Percentiles rank a stretch among this genome's conserved stretches.
phyloP scores from a whole-genome alignment of 1,284 basidiomycete genomes.

The Malassezia equina region DNA sequence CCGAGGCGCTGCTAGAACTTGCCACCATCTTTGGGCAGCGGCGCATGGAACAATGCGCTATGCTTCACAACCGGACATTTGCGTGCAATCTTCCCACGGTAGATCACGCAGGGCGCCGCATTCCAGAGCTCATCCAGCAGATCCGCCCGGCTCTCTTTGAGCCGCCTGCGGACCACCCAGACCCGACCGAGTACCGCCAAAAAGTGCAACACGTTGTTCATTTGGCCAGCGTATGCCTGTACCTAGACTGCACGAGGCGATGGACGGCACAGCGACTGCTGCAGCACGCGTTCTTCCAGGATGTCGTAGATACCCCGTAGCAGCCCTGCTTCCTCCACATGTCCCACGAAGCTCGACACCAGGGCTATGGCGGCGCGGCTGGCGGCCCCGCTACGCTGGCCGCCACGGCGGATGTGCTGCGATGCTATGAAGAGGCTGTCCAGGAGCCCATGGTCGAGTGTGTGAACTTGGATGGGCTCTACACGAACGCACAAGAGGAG shows the following conservation, averaged over 20 bases:
- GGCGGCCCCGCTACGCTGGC: constrained; percentile 15
- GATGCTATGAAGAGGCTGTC: constrained; percentile 34
- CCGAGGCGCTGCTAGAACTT: constrained; percentile 90
- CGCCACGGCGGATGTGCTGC: constrained; percentile 24
- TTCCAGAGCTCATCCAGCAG: constrained; percentile 35
- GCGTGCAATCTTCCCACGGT: constrained; percentile 35
- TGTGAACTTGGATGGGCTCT: constrained; percentile 29
- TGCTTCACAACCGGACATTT: constrained; percentile 60
- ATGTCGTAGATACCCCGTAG: constrained; percentile 9
- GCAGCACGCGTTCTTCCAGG: constrained; percentile 33
- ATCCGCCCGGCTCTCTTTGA: constrained; percentile 36
- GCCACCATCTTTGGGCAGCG: constrained; percentile 72
- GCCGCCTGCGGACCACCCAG: constrained; percentile 24
- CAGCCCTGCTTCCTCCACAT: constrained; percentile 1
- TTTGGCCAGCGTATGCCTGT: constrained; percentile 33
- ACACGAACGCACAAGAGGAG: constrained; percentile 23
- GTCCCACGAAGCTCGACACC: constrained; percentile 15
- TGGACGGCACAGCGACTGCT: constrained; percentile 34
- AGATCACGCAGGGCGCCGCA: constrained; percentile 18
- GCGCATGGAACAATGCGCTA: constrained; percentile 74
- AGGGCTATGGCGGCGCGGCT: constrained; percentile 5
- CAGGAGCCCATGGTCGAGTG: constrained; percentile 32
- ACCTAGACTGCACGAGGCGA: constrained; percentile 38
- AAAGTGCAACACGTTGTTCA: constrained; percentile 39
- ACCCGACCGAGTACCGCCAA: constrained; percentile 25